Base-by-base conservation (phyloP, 495 filamentous ascomycete species). In the Aspergillus sclerotiicarbonarius region DNA sequence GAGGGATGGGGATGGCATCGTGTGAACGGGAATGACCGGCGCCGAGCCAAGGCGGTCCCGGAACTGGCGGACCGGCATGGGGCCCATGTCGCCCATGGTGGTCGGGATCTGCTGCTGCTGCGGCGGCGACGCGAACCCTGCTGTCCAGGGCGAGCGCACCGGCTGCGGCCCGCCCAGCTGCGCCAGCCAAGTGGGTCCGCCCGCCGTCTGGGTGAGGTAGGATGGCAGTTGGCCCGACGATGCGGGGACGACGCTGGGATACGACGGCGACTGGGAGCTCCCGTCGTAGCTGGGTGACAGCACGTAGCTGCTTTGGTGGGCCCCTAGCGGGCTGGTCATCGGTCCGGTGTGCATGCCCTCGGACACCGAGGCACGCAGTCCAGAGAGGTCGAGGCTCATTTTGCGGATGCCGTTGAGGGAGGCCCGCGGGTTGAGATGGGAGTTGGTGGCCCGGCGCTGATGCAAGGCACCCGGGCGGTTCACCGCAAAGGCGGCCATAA, bases 331-430 rank as follows among this genome's bases (percentile, higher is more conserved):
- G 44, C 71, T 74, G 49, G 63, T 61, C 55, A 71, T 41, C 0
- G 71, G 64, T 39, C 41, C 47, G 13, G 67, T 53, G 15, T 66
- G 54, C 66, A 69, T 67, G 53, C 62, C 62, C 33, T 69, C 68
- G 0, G 68, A 58, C 33, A 72, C 63, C 2, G 73, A 64, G 9
- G 69, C 65, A 18, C 70, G 71, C 16, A 76, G 44, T 37, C 67
- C 62, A 6, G 71, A 70, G 12, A 78, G 58, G 37, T 78, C 75
- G 41, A 78, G 58, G 54, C 72, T 76, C 73, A 78, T 74, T 58
- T 76, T 77, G 46, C 70, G 71, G 15, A 63, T 63, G 9, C 71
- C 69, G 31, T 73, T 67, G 7, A 66, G 41, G 0, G 75, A 68
- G 0, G 64, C 62, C 0, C 64, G 71, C 6, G 69, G 67, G 1